Evolutionary conservation across 106 monocot genomes (phyloP).

Genomic region (Dendrobium chrysotoxum): DNA sequence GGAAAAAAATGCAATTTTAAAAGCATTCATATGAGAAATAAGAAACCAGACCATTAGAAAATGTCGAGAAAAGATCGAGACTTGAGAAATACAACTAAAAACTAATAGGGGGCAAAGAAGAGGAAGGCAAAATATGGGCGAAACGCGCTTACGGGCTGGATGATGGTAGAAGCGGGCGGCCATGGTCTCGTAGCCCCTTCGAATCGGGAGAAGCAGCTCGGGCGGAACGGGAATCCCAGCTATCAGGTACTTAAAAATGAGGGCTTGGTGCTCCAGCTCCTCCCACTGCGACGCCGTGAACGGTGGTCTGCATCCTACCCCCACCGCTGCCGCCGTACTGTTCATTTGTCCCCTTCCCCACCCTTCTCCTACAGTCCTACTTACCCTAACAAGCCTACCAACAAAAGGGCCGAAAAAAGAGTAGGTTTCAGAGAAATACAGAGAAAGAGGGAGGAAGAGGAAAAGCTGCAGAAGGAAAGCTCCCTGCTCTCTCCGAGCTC

Average conservation of each 20-base stretch:
- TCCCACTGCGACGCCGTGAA: constrained; percentile 56
- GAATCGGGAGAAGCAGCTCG: constrained; percentile 29
- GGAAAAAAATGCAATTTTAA: too few relatives aligned
- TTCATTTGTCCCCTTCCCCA: constrained; percentile 11
- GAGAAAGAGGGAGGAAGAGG: constrained; percentile 11
- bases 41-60: too few relatives aligned
- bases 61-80: too few relatives aligned
- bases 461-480: constrained; percentile 1
- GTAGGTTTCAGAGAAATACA: not conserved
- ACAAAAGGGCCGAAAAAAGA: not conserved
- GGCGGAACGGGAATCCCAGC: constrained; percentile 36
- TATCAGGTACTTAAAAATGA: constrained; percentile 44
- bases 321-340: constrained; percentile 15
- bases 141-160: constrained; percentile 19
- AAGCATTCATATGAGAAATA: too few relatives aligned
- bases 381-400: not conserved
- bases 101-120: not conserved
- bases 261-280: constrained; percentile 56
- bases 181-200: constrained; percentile 36
- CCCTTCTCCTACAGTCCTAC: not conserved
- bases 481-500: constrained; percentile 3
- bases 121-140: not conserved
- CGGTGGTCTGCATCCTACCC: constrained; percentile 14
- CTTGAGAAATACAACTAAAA: too few relatives aligned
- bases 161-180: constrained; percentile 31